Evolutionary conservation across 78 protist genomes (phyloP), one percentile per base, ranked within the genome.

Genomic region (Cavenderia fasciculata): DNA sequence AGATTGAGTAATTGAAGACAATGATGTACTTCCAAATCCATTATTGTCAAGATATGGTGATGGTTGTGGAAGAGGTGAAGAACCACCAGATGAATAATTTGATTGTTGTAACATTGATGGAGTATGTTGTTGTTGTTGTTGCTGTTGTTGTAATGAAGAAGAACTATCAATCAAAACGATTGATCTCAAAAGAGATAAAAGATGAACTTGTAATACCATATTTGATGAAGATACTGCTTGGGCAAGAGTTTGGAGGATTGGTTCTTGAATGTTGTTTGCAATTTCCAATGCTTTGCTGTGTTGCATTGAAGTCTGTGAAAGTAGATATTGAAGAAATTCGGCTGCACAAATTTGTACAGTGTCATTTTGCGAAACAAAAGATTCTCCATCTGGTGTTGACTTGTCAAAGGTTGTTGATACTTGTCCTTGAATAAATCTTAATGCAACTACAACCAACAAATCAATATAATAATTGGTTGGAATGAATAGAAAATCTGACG

Each of bases 261-360:
- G 92, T 23, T 86, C 92, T 56, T 86, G 92, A 41, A 86, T 86
- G 23, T 69, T 43, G 38, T 71, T 68, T 6, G 92, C 92, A 54
- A 86, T 71, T 23, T 86, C 92, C 23, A 33, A 51, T 2, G 92
- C 75, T 44, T 75, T 86, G 0, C 23, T 40, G 34, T 69, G 75
- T 68, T 75, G 92, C 8, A 74, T 56, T 0, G 77, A 46, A 14
- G 87, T 75, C 21, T 86, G 71, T 5, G 31, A 56, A 8, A 86
- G 43, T 8, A 86, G 70, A 59, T 49, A 75, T 23, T 86, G 92
- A 12, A 86, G 59, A 29, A 86, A 86, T 8, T 86, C 92, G 5
- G 92, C 92, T 5, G 92, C 79, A 31, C 92, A 75, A 43, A 86
- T 75, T 38, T 86, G 92, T 1, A 86, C 92, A 1, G 71, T 82